Conservation (phyloP, 495 filamentous ascomycete species). For the Penicillium desertorum region DNA sequence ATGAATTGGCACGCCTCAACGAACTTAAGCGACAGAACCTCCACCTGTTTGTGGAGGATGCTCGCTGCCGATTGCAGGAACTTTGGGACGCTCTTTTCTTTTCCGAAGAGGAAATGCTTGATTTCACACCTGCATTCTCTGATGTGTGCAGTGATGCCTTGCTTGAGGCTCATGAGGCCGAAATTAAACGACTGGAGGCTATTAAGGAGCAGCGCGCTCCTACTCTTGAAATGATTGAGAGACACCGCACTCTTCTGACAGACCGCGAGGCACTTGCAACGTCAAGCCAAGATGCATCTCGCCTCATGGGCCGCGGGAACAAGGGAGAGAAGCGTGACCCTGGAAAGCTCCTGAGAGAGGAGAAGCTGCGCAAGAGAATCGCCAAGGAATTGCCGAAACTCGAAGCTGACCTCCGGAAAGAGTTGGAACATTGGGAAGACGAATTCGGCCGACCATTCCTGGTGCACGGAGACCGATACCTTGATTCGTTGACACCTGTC, state of each 20-base stretch:
- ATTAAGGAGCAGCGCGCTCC: slow-evolving; percentile 86
- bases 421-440: slow-evolving; percentile 85
- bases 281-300: slow-evolving; percentile 90
- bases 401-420: slow-evolving; percentile 73
- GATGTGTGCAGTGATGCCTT: slow-evolving; percentile 81
- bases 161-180: slow-evolving; percentile 82
- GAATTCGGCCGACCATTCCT: slow-evolving; percentile 91
- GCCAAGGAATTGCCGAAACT: slow-evolving; percentile 93
- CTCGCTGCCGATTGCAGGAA: slow-evolving; percentile 82
- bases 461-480: slow-evolving; percentile 86
- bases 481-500: slow-evolving; percentile 69
- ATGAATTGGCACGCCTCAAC: slow-evolving; percentile 79
- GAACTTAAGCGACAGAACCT: slow-evolving; percentile 94
- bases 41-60: slow-evolving; percentile 92
- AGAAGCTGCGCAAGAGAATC: slow-evolving; percentile 97
- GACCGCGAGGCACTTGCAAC: slow-evolving; percentile 85
- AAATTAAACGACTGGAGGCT: slow-evolving; percentile 77
- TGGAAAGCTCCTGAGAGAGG: slow-evolving; percentile 88
- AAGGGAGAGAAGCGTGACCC: slow-evolving; percentile 92
- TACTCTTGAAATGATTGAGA: slow-evolving; percentile 77
- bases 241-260: slow-evolving; percentile 76
- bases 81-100: slow-evolving; percentile 93
- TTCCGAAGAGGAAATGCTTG: slow-evolving; percentile 96
- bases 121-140: slow-evolving; percentile 93
- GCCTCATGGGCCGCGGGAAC: slow-evolving; percentile 81